Evolutionary conservation across 2,329 filamentous ascomycete genomes (phyloP).

Genomic region (Aaosphaeria arxii): DNA sequence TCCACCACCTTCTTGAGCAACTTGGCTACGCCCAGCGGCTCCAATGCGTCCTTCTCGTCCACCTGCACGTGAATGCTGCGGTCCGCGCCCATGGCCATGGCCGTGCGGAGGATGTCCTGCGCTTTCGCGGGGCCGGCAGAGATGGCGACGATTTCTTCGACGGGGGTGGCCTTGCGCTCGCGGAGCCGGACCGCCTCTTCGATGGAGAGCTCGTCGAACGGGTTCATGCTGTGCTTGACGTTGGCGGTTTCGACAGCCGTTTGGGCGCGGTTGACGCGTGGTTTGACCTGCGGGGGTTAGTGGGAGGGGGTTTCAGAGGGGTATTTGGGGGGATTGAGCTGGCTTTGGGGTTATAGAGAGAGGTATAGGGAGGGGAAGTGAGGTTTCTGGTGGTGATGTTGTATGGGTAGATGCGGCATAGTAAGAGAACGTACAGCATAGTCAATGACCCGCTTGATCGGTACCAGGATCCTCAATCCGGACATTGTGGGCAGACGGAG

Average conservation of each 20-base stretch:
- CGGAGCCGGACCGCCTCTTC: slow-evolving; percentile 95
- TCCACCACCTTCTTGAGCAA: slow-evolving; percentile 76
- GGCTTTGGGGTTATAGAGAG: background rate
- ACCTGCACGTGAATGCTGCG: slow-evolving; percentile 73
- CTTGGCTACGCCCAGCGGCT: slow-evolving; percentile 91
- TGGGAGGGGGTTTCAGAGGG: background rate
- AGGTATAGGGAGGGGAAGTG: background rate
- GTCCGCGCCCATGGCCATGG: slow-evolving; percentile 98
- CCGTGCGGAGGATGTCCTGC: slow-evolving; percentile 84
- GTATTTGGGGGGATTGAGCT: background rate
- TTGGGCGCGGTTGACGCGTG: slow-evolving; percentile 66
- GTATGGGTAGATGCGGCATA: background rate
- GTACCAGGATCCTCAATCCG: slow-evolving; percentile 53
- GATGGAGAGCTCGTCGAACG: slow-evolving; percentile 96
- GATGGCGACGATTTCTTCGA: slow-evolving; percentile 89
- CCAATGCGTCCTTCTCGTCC: slow-evolving; percentile 67
- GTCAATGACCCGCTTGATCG: slow-evolving; percentile 58
- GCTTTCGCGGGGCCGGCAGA: slow-evolving; percentile 85
- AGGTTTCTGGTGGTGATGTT: slow-evolving; percentile 1
- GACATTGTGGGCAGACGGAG: slow-evolving; percentile 35
- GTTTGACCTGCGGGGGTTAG: slow-evolving; percentile 56
- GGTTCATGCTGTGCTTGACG: slow-evolving; percentile 98
- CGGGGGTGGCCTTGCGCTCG: slow-evolving; percentile 65
- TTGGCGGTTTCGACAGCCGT: slow-evolving; percentile 89
- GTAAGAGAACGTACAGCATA: slow-evolving; percentile 47